A percentile compares a stretch with the other conserved stretches of the same genome.
phyloP scores from a whole-genome alignment of 2,329 filamentous ascomycete species.

The Diplodia seriata region DNA sequence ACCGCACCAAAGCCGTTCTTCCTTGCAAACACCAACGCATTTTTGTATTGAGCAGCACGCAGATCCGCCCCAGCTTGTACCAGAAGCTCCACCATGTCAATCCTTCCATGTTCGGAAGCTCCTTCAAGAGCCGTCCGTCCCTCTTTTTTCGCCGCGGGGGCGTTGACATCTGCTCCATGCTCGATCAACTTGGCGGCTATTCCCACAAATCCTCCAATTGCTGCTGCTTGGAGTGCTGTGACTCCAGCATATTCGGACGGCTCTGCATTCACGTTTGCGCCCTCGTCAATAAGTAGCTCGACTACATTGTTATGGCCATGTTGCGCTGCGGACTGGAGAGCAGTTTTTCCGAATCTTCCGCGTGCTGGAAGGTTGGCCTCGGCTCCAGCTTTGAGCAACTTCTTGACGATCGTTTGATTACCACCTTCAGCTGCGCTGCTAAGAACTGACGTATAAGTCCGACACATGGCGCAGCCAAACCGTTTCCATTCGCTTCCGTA shows the following conservation, averaged over 20 bases:
- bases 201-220: conserved; percentile 38
- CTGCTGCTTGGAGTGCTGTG: conserved; percentile 42
- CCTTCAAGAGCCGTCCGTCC: conserved; percentile 42
- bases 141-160: conserved; percentile 32
- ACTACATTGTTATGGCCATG: neutral
- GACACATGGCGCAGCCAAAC: no score
- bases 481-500: no score
- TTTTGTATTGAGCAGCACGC: neutral
- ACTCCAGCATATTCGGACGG: conserved; percentile 33
- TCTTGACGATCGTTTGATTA: neutral
- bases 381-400: neutral
- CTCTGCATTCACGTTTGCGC: conserved; percentile 32
- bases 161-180: conserved; percentile 38
- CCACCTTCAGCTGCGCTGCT: neutral
- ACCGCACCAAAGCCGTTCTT: neutral
- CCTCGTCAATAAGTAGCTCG: conserved; percentile 33
- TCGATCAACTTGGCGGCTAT: conserved; percentile 37
- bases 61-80: conserved; percentile 37
- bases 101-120: conserved; percentile 41
- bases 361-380: neutral
- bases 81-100: conserved; percentile 43
- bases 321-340: neutral
- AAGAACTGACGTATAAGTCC: neutral
- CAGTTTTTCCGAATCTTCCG: neutral
- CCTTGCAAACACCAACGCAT: neutral